Evolutionary conservation across 371 early-diverging fungal species (phyloP).

Genomic region (Mucor indicus): DNA sequence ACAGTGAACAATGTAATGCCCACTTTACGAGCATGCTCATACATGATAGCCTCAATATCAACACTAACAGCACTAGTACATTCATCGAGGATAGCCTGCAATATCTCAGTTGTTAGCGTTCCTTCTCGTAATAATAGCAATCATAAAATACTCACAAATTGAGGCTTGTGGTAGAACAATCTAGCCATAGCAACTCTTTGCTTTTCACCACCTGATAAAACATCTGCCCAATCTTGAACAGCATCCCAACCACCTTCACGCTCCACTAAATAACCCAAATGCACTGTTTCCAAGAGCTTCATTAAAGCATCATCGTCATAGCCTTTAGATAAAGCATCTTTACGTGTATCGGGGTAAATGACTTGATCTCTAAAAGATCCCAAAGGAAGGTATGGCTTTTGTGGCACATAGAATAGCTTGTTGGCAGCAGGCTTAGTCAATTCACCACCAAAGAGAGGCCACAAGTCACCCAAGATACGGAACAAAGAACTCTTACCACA

Average conservation of each 20-base stretch:
- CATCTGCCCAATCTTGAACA: slow-evolving; percentile 83
- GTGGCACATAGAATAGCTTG: slow-evolving; percentile 92
- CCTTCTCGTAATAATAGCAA: neutral
- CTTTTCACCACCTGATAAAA: slow-evolving; percentile 80
- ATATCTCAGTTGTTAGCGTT: neutral
- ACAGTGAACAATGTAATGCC: slow-evolving; percentile 87
- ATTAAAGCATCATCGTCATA: slow-evolving; percentile 62
- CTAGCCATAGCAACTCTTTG: slow-evolving; percentile 86
- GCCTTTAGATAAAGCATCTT: slow-evolving; percentile 52
- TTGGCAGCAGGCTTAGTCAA: slow-evolving; percentile 77
- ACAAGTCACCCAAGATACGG: slow-evolving; percentile 91
- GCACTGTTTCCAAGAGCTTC: slow-evolving; percentile 67
- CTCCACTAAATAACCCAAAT: slow-evolving; percentile 68
- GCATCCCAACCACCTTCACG: slow-evolving; percentile 86
- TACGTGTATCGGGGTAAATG: slow-evolving; percentile 74
- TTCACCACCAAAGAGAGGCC: slow-evolving; percentile 83
- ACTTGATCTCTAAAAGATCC: slow-evolving; percentile 92
- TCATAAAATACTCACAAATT: slow-evolving; percentile 55
- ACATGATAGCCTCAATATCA: slow-evolving; percentile 84
- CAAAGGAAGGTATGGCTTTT: slow-evolving; percentile 88
- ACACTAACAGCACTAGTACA: slow-evolving; percentile 86
- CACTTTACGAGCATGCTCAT: slow-evolving; percentile 71
- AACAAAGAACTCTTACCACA: slow-evolving; percentile 90
- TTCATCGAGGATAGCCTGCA: slow-evolving; percentile 79
- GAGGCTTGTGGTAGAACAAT: slow-evolving; percentile 81